A percentile compares a stretch with the other conserved stretches of the same genome.
phyloP scores from a whole-genome alignment of 441 rosid genomes.

The Syzygium syzygioides region DNA sequence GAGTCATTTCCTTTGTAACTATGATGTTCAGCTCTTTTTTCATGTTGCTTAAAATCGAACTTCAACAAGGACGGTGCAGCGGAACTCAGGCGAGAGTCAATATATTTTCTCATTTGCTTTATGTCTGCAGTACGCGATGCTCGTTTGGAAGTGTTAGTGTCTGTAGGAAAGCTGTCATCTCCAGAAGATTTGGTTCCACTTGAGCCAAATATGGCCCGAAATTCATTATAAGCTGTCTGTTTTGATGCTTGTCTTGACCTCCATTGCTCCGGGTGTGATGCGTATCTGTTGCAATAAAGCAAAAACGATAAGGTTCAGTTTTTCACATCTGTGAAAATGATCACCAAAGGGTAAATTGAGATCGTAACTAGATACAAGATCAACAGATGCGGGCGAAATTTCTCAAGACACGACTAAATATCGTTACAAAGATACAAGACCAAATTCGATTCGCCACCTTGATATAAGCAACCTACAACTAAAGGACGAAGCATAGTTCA shows the following conservation, averaged over 20 bases:
- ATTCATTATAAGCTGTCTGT: constrained; percentile 64
- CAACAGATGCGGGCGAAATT: background rate
- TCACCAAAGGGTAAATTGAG: background rate
- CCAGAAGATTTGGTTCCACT: constrained; percentile 30
- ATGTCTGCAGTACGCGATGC: constrained; percentile 23
- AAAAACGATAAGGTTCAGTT: background rate
- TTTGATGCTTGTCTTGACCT: constrained; percentile 74
- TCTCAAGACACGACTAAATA: background rate
- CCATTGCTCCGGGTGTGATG: constrained; percentile 67
- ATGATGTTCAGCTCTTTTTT: constrained; percentile 1
- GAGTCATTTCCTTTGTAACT: constrained; percentile 17
- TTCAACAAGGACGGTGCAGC: background rate
- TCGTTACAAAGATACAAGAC: background rate
- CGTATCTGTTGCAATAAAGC: constrained; percentile 40
- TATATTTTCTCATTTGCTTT: constrained; percentile 52
- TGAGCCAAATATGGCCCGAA: constrained; percentile 56
- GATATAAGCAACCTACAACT: background rate
- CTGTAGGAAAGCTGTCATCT: constrained; percentile 35
- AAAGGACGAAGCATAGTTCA: background rate
- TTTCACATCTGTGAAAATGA: background rate
- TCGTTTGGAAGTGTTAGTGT: constrained; percentile 35
- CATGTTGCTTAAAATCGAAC: constrained; percentile 12
- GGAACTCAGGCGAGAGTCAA: constrained; percentile 30
- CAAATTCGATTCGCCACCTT: background rate
- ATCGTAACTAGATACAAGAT: background rate